Evolutionary conservation across 2,329 filamentous ascomycete genomes (phyloP), one percentile per base, ranked within the genome.

Genomic region (Venturia asperata): DNA sequence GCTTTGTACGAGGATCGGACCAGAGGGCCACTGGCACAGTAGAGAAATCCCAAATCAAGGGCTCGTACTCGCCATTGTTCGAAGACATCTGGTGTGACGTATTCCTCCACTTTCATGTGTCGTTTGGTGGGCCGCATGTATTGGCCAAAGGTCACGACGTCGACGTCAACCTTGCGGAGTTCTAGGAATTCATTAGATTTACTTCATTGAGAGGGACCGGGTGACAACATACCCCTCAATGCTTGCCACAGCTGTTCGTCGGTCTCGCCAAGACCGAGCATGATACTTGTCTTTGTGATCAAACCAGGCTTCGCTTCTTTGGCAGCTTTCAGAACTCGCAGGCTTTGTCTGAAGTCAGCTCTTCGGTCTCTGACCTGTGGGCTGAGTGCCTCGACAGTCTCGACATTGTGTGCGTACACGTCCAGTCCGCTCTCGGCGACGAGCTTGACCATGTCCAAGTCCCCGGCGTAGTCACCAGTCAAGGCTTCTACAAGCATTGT

Each of bases 121-220:
- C 93, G 86, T 82, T 97, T 99, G 5, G 94, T 99, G 1, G 94
- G 94, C 13, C 93, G 90, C 94, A 99, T 99, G 81, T 99, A 99
- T 80, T 99, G 94, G n/a, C 94, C 94, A 70, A 99, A 99, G 0
- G 94, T 99, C 66, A 99, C 92, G 15, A 99, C 91, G 71, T 99
- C 94, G 58, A 97, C 92, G 67, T 90, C 81, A 66, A 86, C 84
- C 69, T 87, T 87, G 66, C 94, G 85, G 15, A 99, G 83, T 75
- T 95, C 90, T 85, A 66, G 17, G 7, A 64, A 0, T 63, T 45
- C n/a, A 30, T 64, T 45, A 65, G 61, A 58, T 13, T 5, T 2
- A 17, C 11, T 34, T 19, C 15, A 41, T 21, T 13, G 45, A 27
- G 15, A 63, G 41, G 5, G 17, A 43, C n/a, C 15, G 15, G 47